Conservation (phyloP, 495 filamentous ascomycete species). For the Cryomyces antarcticus region DNA sequence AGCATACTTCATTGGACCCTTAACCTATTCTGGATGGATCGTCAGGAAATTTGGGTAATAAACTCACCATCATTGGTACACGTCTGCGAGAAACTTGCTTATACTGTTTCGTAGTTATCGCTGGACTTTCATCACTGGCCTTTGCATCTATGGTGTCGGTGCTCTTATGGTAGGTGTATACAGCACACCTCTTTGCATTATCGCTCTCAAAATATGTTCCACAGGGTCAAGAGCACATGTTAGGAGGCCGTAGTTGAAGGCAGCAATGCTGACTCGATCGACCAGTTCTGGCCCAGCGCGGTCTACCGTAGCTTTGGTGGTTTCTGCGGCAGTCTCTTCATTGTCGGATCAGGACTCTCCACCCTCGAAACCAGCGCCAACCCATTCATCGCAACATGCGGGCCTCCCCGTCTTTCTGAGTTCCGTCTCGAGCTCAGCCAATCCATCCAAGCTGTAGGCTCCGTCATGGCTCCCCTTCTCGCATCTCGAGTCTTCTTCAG, state of each 20-base stretch:
- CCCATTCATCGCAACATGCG: slow-evolving; percentile 49
- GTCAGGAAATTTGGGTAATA: slow-evolving; percentile 36
- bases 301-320: slow-evolving; percentile 44
- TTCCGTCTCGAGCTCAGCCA: slow-evolving; percentile 50
- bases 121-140: slow-evolving; percentile 37
- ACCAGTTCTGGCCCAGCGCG: slow-evolving; percentile 31
- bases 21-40: slow-evolving; percentile 46
- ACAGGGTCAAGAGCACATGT: too few species aligned
- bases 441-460: slow-evolving; percentile 47
- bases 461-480: slow-evolving; percentile 41
- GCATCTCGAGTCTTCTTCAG: slow-evolving; percentile 51
- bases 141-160: slow-evolving; percentile 40
- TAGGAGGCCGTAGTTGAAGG: too few species aligned
- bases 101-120: slow-evolving; percentile 11
- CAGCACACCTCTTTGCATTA: too few species aligned
- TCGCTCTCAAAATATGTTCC: too few species aligned
- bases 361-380: slow-evolving; percentile 58
- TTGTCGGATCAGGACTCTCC: slow-evolving; percentile 47
- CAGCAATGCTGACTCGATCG: too few species aligned
- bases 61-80: too few species aligned
- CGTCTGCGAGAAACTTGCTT: too few species aligned
- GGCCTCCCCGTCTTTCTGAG: slow-evolving; percentile 45
- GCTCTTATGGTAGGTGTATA: slow-evolving; percentile 25
- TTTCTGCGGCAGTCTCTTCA: slow-evolving; percentile 49
- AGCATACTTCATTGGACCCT: slow-evolving; percentile 43